Evolutionary conservation across 352 stramenopile genomes (phyloP), one percentile per base, ranked within the genome.

Genomic region (Phytophthora litchii): DNA sequence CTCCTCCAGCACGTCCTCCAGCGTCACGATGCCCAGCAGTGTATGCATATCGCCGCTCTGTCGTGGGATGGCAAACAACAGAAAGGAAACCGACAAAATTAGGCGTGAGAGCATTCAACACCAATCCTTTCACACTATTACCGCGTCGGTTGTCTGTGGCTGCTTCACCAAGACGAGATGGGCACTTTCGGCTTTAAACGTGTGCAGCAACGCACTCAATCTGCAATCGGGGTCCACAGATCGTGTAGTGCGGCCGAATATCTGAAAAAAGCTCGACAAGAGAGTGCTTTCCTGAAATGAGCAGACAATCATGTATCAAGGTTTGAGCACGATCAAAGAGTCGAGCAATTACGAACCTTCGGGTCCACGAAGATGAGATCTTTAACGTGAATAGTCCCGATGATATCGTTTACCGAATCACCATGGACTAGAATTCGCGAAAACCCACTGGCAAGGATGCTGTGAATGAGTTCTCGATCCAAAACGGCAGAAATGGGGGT

Each of bases 331-430:
- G 76, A 20, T 3, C 16, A 19, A 21, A n/a, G 6, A 7, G 9
- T 20, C 12, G 8, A 17, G 3, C 3, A 21, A 29, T 19, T 8
- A 60, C 88, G 53, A 67, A 99, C 96, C 74, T 99, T 97, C 10
- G 97, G 95, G 70, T 99, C 97, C 14, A 99, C 83, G 44, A 99
- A 98, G 54, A 99, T 98, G 11, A 99, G 86, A 64, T 99, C 97
- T 64, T 99, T 99, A 43, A 98, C 94, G 67, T 99, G 94, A 20
- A 99, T 86, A n/a, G 98, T 80, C 14, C 97, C 96, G 44, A 99
- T 85, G 34, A 99, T 91, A 65, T 99, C 96, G 67, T 96, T 89
- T 29, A 82, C 53, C 37, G 75, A 85, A 25, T 72, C 35, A 16
- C 80, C 82, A 27, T 92, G 78, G 3, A 99, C 84, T 11, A 97